Conservation (phyloP, 345 rosid genomes). For the Melaleuca alternifolia region DNA sequence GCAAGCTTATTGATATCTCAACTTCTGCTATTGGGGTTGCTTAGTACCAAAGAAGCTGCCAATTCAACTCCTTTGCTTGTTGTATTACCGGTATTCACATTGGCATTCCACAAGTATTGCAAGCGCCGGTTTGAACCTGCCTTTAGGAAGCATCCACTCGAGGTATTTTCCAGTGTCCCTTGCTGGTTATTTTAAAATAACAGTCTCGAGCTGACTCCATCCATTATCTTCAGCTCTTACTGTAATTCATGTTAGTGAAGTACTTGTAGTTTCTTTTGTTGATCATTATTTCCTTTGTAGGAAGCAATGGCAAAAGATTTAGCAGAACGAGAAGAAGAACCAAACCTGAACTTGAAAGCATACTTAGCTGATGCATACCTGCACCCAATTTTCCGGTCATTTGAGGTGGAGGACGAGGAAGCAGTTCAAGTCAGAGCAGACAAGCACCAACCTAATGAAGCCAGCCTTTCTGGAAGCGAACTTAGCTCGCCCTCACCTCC, state of each 20-base stretch:
- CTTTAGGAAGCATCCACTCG: constrained; percentile 74
- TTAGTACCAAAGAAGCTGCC: constrained; percentile 84
- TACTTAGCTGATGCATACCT: constrained; percentile 34
- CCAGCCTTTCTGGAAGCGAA: constrained; percentile 29
- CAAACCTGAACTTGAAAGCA: constrained; percentile 23
- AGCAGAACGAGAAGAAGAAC: constrained; percentile 15
- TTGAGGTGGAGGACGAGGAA: constrained; percentile 19
- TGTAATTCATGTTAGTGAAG: neutral
- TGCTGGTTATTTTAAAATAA: neutral
- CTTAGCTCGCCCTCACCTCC: constrained; percentile 50
- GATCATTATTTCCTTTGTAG: constrained; percentile 1
- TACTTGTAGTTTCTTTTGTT: neutral
- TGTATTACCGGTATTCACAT: constrained; percentile 68
- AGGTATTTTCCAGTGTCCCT: constrained; percentile 23
- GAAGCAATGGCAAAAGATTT: constrained; percentile 40
- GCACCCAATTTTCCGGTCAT: constrained; percentile 38
- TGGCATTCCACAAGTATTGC: constrained; percentile 86
- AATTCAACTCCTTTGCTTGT: constrained; percentile 83
- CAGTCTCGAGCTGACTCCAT: neutral
- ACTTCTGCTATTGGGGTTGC: constrained; percentile 77
- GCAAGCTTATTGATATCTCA: constrained; percentile 92
- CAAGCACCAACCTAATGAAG: neutral
- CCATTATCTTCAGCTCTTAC: neutral
- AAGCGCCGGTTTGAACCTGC: constrained; percentile 95
- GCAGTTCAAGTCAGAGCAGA: neutral